phyloP scores from a whole-genome alignment of 2,329 filamentous ascomycete genomes.

The Verticillium alfalfae region DNA sequence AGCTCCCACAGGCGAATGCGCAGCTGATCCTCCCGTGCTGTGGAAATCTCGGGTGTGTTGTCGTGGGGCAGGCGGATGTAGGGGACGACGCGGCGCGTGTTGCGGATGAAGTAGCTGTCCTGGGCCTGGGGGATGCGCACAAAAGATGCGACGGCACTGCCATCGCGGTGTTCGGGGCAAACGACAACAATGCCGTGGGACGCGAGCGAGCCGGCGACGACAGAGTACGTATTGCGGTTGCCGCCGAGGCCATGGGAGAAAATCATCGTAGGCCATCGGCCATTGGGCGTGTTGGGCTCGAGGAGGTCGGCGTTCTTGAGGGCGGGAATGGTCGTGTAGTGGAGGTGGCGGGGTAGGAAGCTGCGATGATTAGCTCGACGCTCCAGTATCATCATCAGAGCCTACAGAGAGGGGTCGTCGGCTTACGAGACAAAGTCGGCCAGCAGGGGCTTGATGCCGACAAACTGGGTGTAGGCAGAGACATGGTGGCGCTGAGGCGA shows the following conservation, averaged over 20 bases:
- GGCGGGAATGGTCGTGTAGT: conserved; percentile 68
- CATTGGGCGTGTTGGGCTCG: conserved; percentile 35
- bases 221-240: conserved; percentile 78
- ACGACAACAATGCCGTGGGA: conserved; percentile 77
- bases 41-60: conserved; percentile 59
- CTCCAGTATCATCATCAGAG: too few species aligned
- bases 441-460: conserved; percentile 57
- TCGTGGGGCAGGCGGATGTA: conserved; percentile 57
- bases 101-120: conserved; percentile 25
- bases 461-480: conserved; percentile 69
- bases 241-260: conserved; percentile 86
- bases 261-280: conserved; percentile 73
- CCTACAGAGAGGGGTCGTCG: too few species aligned
- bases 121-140: conserved; percentile 56
- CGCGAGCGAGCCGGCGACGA: conserved; percentile 70
- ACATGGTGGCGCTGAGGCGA: conserved; percentile 70
- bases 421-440: conserved; percentile 57
- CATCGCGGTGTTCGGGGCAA: conserved; percentile 78
- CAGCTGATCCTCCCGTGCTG: conserved; percentile 64
- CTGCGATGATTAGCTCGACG: conserved; percentile 27
- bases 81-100: conserved; percentile 29
- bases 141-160: conserved; percentile 69
- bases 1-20: conserved; percentile 75
- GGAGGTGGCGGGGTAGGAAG: conserved; percentile 63
- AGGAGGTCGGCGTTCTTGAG: conserved; percentile 65